Evolutionary conservation across 2,329 filamentous ascomycete genomes (phyloP).

Genomic region (Sporothrix brasiliensis): DNA sequence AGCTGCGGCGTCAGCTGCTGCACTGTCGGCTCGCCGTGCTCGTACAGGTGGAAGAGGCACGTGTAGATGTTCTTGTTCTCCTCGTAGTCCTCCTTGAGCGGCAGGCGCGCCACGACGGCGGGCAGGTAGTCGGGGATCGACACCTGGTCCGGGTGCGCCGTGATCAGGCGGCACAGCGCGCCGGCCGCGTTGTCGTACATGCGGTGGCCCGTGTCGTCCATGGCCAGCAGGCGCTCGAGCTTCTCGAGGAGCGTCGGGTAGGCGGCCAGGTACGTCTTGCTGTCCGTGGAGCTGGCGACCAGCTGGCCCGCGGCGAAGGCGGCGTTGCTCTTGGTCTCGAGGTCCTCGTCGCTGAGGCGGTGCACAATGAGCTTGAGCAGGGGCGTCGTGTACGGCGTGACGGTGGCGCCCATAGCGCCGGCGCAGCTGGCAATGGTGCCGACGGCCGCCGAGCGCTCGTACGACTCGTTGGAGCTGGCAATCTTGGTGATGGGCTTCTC

Average conservation of each 20-base stretch:
- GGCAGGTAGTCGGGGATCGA: slow-evolving; percentile 82
- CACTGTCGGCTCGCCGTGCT: slow-evolving; percentile 68
- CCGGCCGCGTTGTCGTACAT: slow-evolving; percentile 92
- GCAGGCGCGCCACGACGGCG: slow-evolving; percentile 74
- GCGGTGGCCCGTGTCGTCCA: slow-evolving; percentile 66
- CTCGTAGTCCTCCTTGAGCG: slow-evolving; percentile 89
- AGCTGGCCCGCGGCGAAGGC: slow-evolving; percentile 89
- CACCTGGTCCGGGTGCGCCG: slow-evolving; percentile 79
- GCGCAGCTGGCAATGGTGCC: slow-evolving; percentile 91
- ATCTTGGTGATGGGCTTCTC: slow-evolving; percentile 90
- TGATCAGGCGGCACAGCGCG: slow-evolving; percentile 89
- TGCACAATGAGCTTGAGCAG: slow-evolving; percentile 82
- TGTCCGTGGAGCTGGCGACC: slow-evolving; percentile 76
- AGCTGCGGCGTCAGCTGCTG: slow-evolving; percentile 70
- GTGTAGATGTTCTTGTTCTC: slow-evolving; percentile 94
- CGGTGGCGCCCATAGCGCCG: slow-evolving; percentile 77
- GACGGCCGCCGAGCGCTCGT: slow-evolving; percentile 86
- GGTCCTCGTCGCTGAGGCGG: slow-evolving; percentile 84
- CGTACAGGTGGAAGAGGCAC: slow-evolving; percentile 85
- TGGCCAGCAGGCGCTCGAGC: slow-evolving; percentile 80
- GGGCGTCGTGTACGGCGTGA: slow-evolving; percentile 76
- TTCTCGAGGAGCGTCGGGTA: slow-evolving; percentile 80
- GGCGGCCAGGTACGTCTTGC: slow-evolving; percentile 70
- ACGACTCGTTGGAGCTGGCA: slow-evolving; percentile 78
- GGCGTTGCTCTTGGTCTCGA: slow-evolving; percentile 92